Evolutionary conservation across 2,329 filamentous ascomycete genomes (phyloP).

Genomic region (Thelonectria discophora): DNA sequence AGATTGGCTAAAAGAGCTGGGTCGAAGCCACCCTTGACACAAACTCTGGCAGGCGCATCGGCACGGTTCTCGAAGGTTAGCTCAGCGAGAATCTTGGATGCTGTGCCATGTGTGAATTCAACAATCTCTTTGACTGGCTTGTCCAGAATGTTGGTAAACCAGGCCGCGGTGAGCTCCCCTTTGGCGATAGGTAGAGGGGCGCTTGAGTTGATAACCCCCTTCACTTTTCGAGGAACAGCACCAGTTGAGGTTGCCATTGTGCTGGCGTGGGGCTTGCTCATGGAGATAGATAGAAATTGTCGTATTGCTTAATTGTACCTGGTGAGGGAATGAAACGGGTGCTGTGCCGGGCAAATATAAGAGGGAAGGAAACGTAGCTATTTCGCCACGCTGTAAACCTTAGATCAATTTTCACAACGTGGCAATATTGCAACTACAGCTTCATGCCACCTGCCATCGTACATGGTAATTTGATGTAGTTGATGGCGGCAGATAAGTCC

Average conservation of each 20-base stretch:
- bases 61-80: background rate
- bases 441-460: background rate
- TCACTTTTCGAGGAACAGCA: constrained; percentile 30
- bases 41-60: background rate
- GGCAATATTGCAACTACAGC: background rate
- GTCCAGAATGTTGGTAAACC: constrained; percentile 18
- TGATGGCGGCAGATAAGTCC: background rate
- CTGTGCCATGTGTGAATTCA: constrained; percentile 21
- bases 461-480: background rate
- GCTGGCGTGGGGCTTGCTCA: background rate
- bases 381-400: background rate
- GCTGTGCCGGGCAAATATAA: background rate
- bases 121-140: background rate
- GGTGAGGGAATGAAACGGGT: background rate
- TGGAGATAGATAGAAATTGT: background rate
- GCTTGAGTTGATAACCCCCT: constrained; percentile 3
- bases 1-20: background rate
- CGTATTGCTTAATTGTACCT: background rate
- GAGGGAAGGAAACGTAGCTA: background rate
- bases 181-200: constrained; percentile 7
- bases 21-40: constrained; percentile 26
- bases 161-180: constrained; percentile 3
- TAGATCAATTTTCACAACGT: background rate
- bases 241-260: background rate
- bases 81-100: constrained; percentile 9